Percentiles rank a stretch among this genome's conserved stretches.
phyloP scores from a whole-genome alignment of 163 green algal genomes.

The Scenedesmus sp. region DNA sequence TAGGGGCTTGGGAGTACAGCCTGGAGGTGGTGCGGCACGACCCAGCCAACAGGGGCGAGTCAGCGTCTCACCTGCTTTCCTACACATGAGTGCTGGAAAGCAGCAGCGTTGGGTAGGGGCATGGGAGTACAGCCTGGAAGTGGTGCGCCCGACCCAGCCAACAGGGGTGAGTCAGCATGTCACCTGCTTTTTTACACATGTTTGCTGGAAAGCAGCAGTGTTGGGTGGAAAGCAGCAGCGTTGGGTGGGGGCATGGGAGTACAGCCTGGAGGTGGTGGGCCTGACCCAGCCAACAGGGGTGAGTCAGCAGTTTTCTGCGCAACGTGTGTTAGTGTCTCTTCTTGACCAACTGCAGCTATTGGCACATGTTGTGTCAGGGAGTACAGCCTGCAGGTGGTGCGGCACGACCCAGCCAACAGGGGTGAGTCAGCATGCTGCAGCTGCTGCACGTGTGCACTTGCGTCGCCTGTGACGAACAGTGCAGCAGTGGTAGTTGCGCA shows the following conservation, averaged over 20 bases:
- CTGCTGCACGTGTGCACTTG: neutral
- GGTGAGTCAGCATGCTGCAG: slow-evolving; percentile 27
- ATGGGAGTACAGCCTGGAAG: neutral
- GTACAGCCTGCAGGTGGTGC: slow-evolving; percentile 59
- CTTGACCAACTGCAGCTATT: neutral
- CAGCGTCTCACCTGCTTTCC: neutral
- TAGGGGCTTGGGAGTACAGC: too few species aligned
- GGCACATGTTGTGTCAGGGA: neutral
- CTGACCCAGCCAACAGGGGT: neutral
- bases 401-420: slow-evolving; percentile 50
- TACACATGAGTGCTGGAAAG: too few species aligned
- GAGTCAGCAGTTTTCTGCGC: neutral
- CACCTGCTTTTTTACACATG: too few species aligned
- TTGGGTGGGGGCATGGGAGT: too few species aligned
- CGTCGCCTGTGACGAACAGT: neutral
- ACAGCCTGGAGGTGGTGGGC: neutral
- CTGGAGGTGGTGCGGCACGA: neutral
- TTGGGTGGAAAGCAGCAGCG: too few species aligned
- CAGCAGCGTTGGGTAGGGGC: too few species aligned
- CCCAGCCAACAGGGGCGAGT: neutral
- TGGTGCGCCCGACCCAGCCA: neutral
- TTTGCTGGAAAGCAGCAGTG: too few species aligned
- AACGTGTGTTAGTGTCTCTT: neutral
- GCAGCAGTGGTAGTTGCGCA: neutral
- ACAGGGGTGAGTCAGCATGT: neutral